Evolutionary conservation across 306 rosid genomes (phyloP).

Genomic region (Dalbergia cochinchinensis): DNA sequence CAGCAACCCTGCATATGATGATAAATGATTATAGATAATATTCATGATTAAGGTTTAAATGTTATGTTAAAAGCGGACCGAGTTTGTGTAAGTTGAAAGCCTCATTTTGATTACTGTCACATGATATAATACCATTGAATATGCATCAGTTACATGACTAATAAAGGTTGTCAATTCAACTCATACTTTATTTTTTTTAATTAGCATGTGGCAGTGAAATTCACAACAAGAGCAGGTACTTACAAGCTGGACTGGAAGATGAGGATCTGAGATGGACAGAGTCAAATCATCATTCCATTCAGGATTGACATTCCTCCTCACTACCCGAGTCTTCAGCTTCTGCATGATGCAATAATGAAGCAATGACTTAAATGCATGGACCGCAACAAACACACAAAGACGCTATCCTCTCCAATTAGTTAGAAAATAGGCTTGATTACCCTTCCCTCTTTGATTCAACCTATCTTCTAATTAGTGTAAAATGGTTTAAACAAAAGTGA

Average conservation of each 20-base stretch:
- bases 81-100: background rate
- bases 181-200: no score
- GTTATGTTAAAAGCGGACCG: background rate
- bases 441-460: background rate
- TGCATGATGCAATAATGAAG: constrained; percentile 47
- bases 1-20: background rate
- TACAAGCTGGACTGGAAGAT: constrained; percentile 66
- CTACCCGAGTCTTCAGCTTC: constrained; percentile 83
- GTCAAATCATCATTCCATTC: constrained; percentile 93
- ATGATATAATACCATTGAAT: background rate
- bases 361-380: constrained; percentile 36
- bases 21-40: constrained; percentile 4
- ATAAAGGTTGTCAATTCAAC: background rate
- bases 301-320: constrained; percentile 72
- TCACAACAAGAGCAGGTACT: constrained; percentile 43
- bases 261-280: constrained; percentile 69
- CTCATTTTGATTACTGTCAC: constrained; percentile 21
- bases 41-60: constrained; percentile 3
- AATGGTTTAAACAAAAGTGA: background rate
- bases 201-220: no score
- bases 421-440: background rate
- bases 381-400: constrained; percentile 9
- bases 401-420: background rate
- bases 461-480: background rate
- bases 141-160: constrained; percentile 28